Evolutionary conservation across 495 filamentous ascomycete genomes (phyloP).

Genomic region (Endocarpon pusillum): DNA sequence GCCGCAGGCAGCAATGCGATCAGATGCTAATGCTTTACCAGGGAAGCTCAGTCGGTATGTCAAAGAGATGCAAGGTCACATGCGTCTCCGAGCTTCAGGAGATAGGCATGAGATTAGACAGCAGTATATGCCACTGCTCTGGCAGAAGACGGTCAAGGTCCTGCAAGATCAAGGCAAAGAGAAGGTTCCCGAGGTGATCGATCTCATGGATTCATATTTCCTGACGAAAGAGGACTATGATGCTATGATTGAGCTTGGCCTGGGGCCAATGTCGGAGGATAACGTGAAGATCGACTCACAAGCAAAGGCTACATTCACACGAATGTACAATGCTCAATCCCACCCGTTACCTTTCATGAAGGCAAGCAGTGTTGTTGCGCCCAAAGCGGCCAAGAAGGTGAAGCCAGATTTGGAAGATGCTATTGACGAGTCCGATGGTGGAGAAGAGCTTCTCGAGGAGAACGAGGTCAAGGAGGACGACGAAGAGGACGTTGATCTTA

Average conservation of each 20-base stretch:
- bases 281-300: slow-evolving; percentile 62
- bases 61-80: slow-evolving; percentile 93
- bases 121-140: slow-evolving; percentile 83
- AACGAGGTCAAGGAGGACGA: slow-evolving; percentile 42
- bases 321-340: slow-evolving; percentile 68
- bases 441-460: slow-evolving; percentile 39
- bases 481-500: slow-evolving; percentile 57
- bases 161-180: slow-evolving; percentile 61
- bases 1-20: no score
- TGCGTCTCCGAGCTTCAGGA: slow-evolving; percentile 81
- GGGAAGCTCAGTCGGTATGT: slow-evolving; percentile 68
- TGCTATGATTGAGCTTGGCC: slow-evolving; percentile 73
- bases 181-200: slow-evolving; percentile 52
- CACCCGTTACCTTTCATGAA: slow-evolving; percentile 97
- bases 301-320: slow-evolving; percentile 78
- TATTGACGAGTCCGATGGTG: slow-evolving; percentile 80
- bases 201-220: slow-evolving; percentile 93
- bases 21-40: slow-evolving; percentile 14
- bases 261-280: slow-evolving; percentile 65
- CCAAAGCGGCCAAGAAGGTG: slow-evolving; percentile 51
- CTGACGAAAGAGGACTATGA: slow-evolving; percentile 94
- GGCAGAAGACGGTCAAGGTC: slow-evolving; percentile 57
- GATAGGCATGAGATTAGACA: slow-evolving; percentile 89
- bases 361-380: slow-evolving; percentile 56
- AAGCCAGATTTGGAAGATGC: slow-evolving; percentile 92